phyloP scores from a whole-genome alignment of 495 filamentous ascomycete species.

The Parmelia sp. region DNA sequence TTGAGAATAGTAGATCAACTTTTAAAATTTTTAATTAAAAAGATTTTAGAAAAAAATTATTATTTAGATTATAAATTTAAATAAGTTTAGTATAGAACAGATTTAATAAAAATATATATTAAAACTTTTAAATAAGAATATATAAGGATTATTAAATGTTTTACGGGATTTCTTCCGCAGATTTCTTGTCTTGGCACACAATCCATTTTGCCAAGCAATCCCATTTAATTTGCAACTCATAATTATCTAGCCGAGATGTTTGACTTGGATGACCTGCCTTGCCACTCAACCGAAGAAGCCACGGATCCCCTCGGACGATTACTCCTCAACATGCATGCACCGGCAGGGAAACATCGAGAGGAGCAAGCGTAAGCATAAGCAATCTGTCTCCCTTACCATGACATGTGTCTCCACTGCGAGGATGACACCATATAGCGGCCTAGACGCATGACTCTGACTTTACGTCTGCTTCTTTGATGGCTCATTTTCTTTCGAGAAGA shows the following conservation, averaged over 20 bases:
- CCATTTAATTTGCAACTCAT: too few species aligned
- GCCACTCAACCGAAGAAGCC: not conserved
- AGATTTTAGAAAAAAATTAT: too few species aligned
- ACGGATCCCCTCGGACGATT: not conserved
- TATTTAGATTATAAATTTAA: too few species aligned
- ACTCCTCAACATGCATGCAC: constrained; percentile 7
- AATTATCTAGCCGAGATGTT: not conserved
- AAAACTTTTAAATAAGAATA: too few species aligned
- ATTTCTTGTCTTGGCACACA: too few species aligned
- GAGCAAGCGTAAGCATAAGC: constrained; percentile 13
- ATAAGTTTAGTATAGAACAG: too few species aligned
- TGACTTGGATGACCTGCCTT: not conserved
- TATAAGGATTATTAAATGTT: too few species aligned
- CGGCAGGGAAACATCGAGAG: not conserved
- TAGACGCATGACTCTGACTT: constrained; percentile 60
- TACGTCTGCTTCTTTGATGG: constrained; percentile 68
- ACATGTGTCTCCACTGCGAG: constrained; percentile 28
- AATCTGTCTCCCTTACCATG: not conserved
- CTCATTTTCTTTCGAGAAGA: constrained; percentile 52
- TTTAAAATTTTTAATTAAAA: too few species aligned
- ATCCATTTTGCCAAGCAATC: too few species aligned
- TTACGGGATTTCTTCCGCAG: too few species aligned
- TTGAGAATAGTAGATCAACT: too few species aligned
- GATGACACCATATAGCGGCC: constrained; percentile 43
- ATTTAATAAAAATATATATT: too few species aligned